Percentiles rank a stretch among this genome's conserved stretches.
These are phyloP conservation scores for Diversispora epigaea DNA, from an alignment of 192 early-diverging fungal genomes.

Conservation along the genomic window DNA sequence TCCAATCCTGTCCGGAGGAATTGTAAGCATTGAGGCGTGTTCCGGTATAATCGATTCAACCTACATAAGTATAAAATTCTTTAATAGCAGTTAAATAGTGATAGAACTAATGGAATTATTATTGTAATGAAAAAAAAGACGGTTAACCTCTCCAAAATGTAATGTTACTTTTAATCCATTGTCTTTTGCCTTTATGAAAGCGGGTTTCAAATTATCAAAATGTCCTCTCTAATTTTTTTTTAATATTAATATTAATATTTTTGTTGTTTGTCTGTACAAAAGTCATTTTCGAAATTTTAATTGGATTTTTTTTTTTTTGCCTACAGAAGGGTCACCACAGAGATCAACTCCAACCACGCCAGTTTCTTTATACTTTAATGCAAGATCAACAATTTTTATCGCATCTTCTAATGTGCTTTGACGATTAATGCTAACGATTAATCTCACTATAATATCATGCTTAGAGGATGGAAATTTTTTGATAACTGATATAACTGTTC, in stretches of 20 bases:
- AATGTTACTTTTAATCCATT: constrained; percentile 53
- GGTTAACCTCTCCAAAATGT: constrained; percentile 53
- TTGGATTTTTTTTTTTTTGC: not conserved
- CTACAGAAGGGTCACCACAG: constrained; percentile 52
- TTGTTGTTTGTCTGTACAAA: no score
- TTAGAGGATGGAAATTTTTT: constrained; percentile 18
- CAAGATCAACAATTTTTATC: constrained; percentile 53
- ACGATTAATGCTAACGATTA: constrained; percentile 60
- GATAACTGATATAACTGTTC: constrained; percentile 40
- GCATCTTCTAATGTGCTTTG: constrained; percentile 47
- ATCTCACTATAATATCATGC: constrained; percentile 41
- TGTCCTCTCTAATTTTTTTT: constrained; percentile 36
- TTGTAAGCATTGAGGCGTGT: constrained; percentile 41
- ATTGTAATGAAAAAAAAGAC: no score
- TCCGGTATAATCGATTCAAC: constrained; percentile 34
- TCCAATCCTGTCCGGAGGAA: constrained; percentile 53
- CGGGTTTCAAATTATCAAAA: constrained; percentile 44
- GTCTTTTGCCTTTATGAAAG: constrained; percentile 49
- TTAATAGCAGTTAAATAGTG: no score
- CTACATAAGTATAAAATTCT: not conserved
- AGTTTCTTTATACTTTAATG: constrained; percentile 37
- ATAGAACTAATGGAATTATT: no score
- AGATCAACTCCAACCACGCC: constrained; percentile 62
- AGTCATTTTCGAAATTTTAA: no score
- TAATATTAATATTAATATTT: not conserved